Conservation (phyloP, 2,329 filamentous ascomycete species). For the Metarhizium rileyi region DNA sequence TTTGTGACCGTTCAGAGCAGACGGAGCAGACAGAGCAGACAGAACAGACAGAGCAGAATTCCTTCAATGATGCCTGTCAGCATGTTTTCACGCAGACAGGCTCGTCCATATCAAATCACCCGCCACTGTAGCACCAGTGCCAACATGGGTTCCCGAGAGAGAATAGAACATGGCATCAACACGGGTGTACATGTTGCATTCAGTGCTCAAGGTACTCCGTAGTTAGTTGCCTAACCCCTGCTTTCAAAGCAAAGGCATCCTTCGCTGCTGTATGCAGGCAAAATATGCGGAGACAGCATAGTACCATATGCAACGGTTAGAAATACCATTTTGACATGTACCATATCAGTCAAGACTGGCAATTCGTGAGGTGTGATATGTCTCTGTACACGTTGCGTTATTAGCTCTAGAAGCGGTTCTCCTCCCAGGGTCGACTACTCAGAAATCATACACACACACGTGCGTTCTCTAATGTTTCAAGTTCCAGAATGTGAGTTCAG, state of each 20-base stretch:
- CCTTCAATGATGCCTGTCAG: neutral
- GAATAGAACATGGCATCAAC: neutral
- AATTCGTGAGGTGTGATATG: neutral
- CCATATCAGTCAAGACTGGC: no score
- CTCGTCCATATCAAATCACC: neutral
- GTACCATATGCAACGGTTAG: no score
- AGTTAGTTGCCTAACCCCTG: neutral
- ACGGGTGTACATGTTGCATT: neutral
- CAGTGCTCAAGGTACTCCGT: neutral
- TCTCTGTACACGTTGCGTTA: neutral
- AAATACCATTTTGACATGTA: no score
- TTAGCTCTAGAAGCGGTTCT: neutral
- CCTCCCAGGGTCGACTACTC: neutral
- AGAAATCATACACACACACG: neutral
- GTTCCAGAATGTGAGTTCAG: neutral
- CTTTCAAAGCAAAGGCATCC: neutral
- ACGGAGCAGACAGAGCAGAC: no score
- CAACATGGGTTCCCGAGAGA: neutral
- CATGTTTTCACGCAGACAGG: neutral
- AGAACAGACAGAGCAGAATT: neutral
- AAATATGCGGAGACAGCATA: no score
- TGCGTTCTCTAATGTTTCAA: neutral
- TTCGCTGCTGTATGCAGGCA: neutral
- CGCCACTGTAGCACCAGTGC: neutral
- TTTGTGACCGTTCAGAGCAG: neutral